Evolutionary conservation across 2,329 filamentous ascomycete genomes (phyloP).

Genomic region (Aureobasidium sp.): DNA sequence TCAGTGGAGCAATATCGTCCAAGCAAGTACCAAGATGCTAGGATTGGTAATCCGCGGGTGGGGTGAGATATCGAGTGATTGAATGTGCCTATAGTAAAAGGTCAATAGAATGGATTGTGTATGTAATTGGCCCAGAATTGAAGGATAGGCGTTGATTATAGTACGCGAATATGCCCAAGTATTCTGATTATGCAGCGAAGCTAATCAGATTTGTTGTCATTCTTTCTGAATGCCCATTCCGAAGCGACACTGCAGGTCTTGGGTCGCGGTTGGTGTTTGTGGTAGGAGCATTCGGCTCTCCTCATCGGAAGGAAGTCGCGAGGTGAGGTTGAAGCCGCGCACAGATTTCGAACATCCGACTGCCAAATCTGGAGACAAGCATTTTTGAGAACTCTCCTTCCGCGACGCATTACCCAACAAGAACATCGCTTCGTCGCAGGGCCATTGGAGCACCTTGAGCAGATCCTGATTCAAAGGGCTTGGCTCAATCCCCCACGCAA

Average conservation of each 20-base stretch:
- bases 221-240: neutral
- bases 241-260: neutral
- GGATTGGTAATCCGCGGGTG: too few relatives aligned
- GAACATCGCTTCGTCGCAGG: too few relatives aligned
- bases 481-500: neutral
- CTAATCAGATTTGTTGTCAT: constrained; percentile 9
- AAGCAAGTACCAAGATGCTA: too few relatives aligned
- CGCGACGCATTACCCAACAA: too few relatives aligned
- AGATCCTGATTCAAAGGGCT: neutral
- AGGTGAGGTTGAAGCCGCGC: constrained; percentile 5
- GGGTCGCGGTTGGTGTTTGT: neutral
- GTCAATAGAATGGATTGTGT: too few relatives aligned
- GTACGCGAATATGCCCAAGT: neutral
- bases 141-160: neutral
- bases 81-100: too few relatives aligned
- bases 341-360: constrained; percentile 4
- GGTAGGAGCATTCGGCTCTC: neutral
- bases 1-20: too few relatives aligned
- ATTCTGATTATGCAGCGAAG: neutral
- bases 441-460: too few relatives aligned
- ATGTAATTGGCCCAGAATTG: neutral
- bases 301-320: constrained; percentile 7
- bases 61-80: too few relatives aligned
- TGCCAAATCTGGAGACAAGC: neutral
- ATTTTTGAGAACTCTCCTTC: too few relatives aligned